Conservation (phyloP, 2,329 filamentous ascomycete genomes). For the Cryphonectria radicalis region DNA sequence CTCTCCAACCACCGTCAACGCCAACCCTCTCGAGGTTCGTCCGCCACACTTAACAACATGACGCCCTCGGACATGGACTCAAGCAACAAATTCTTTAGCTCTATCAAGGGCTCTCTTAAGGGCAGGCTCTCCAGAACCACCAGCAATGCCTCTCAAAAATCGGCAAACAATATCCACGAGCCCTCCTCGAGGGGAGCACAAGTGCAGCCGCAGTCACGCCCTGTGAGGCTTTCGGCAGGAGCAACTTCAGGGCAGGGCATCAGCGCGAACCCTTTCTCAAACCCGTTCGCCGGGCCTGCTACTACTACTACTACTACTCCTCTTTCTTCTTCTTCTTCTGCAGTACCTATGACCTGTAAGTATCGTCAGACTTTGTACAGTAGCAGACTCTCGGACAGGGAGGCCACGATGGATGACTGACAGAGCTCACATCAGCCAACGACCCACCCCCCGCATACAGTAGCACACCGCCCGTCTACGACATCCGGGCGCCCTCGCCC, state of each 20-base stretch:
- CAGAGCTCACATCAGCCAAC: constrained; percentile 28
- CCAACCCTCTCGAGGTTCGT: neutral
- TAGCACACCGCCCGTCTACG: constrained; percentile 7
- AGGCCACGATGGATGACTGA: neutral
- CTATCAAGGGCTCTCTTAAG: constrained; percentile 40
- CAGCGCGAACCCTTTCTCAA: constrained; percentile 31
- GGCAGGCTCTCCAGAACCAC: constrained; percentile 40
- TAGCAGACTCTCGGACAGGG: no score
- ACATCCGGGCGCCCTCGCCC: constrained; percentile 30
- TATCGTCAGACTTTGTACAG: neutral
- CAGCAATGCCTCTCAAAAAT: constrained; percentile 21
- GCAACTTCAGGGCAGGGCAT: constrained; percentile 24
- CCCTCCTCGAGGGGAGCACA: constrained; percentile 32
- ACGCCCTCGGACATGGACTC: constrained; percentile 19
- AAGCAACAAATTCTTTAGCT: constrained; percentile 33
- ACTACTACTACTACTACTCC: no score
- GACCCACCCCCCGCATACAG: constrained; percentile 45
- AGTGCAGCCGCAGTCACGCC: constrained; percentile 19
- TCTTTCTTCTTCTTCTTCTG: neutral
- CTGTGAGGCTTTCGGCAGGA: constrained; percentile 20
- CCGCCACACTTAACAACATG: constrained; percentile 13
- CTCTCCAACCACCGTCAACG: neutral
- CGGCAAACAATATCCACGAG: constrained; percentile 20
- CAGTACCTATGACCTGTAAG: constrained; percentile 32
- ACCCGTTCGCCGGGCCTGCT: constrained; percentile 30